phyloP scores from a whole-genome alignment of 2,329 filamentous ascomycete species.

The Xenosphaeropsis pyriputrescens region DNA sequence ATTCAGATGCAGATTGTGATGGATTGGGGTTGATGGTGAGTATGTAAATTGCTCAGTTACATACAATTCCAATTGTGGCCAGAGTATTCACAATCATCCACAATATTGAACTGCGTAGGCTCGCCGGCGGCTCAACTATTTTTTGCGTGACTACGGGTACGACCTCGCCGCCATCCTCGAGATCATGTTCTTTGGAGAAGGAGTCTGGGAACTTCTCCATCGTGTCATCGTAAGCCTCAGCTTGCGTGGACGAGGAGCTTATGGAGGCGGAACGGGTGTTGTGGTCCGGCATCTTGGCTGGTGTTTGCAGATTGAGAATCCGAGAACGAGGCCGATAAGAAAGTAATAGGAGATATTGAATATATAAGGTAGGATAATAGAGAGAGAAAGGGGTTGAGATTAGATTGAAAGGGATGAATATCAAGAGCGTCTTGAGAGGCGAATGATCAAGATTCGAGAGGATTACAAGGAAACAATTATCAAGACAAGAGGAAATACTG shows the following conservation, averaged over 20 bases:
- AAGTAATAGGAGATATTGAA: too few relatives aligned
- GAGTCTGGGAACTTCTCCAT: conserved; percentile 11
- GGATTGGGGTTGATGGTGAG: neutral
- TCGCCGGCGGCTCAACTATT: too few relatives aligned
- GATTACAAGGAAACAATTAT: too few relatives aligned
- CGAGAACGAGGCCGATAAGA: too few relatives aligned
- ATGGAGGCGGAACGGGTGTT: conserved; percentile 8
- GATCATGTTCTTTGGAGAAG: conserved; percentile 22
- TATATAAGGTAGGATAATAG: too few relatives aligned
- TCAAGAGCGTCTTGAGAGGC: too few relatives aligned
- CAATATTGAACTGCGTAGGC: conserved; percentile 20
- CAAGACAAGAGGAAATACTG: too few relatives aligned
- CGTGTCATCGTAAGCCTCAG: conserved; percentile 6
- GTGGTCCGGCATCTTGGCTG: neutral
- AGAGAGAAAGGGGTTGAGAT: too few relatives aligned
- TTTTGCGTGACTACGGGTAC: too few relatives aligned
- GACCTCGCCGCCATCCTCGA: conserved; percentile 20
- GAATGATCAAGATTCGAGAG: too few relatives aligned
- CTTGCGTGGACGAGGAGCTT: conserved; percentile 14
- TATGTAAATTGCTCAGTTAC: conserved; percentile 11
- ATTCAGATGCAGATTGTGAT: conserved; percentile 1
- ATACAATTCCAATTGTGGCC: conserved; percentile 47
- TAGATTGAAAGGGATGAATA: too few relatives aligned
- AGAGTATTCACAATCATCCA: conserved; percentile 49
- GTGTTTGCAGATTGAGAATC: too few relatives aligned